These are phyloP conservation scores for Rhizophagus clarus DNA, from an alignment of 192 early-diverging fungal species.

Conservation along the genomic window DNA sequence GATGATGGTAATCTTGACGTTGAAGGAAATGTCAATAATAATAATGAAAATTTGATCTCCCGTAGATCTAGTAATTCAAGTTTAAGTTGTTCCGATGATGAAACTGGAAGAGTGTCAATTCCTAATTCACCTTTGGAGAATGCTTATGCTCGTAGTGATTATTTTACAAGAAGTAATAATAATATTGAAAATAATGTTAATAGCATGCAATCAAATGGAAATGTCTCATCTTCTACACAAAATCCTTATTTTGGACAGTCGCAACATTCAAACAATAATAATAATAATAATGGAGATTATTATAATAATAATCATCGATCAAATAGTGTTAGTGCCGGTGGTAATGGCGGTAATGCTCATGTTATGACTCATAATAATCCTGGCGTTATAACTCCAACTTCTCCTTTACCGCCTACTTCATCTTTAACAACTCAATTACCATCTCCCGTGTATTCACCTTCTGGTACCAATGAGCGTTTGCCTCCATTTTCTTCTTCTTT, in stretches of 20 bases:
- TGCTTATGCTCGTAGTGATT: slow-evolving; percentile 2
- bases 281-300: not conserved
- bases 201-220: too few relatives aligned
- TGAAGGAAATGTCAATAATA: not conserved
- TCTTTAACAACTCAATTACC: not conserved
- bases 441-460: not conserved
- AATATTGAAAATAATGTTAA: not conserved
- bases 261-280: too few relatives aligned
- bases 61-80: slow-evolving; percentile 25
- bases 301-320: not conserved
- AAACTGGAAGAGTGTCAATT: not conserved
- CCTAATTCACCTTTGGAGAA: slow-evolving; percentile 7
- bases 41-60: not conserved
- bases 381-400: not conserved
- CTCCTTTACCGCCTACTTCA: not conserved
- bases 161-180: slow-evolving; percentile 1
- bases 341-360: too few relatives aligned
- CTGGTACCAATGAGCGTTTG: not conserved
- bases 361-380: not conserved
- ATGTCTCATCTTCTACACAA: not conserved
- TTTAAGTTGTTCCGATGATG: slow-evolving; percentile 18
- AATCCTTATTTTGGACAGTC: not conserved
- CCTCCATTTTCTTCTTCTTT: not conserved
- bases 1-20: not conserved
- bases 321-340: not conserved